Percentiles rank a stretch among this genome's conserved stretches.
Evolutionary conservation across 306 rosid genomes (phyloP).

Genomic region (Vicia sativa): DNA sequence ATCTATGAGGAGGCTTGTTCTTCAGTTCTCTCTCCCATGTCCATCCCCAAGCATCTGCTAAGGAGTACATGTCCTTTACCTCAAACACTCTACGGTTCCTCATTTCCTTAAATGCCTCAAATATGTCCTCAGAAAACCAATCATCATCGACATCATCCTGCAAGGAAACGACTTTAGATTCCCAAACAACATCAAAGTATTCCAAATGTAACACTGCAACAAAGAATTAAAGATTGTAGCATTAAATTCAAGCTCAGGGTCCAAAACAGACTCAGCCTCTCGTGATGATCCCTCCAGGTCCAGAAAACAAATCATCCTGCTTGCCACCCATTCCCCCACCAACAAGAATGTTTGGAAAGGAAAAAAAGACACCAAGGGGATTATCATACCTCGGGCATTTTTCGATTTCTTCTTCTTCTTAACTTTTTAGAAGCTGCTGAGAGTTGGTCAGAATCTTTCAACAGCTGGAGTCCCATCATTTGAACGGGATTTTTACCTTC

Average conservation of each 20-base stretch:
- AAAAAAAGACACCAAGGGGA: slow-evolving; percentile 21
- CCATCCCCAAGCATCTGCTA: slow-evolving; percentile 99
- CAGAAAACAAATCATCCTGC: slow-evolving; percentile 14
- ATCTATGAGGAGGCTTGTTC: slow-evolving; percentile 70
- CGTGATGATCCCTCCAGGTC: slow-evolving; percentile 17
- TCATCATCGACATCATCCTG: slow-evolving; percentile 91
- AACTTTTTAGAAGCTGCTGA: slow-evolving; percentile 66
- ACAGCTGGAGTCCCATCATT: slow-evolving; percentile 92
- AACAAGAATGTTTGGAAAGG: neutral
- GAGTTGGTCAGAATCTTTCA: slow-evolving; percentile 76
- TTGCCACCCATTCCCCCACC: slow-evolving; percentile 17
- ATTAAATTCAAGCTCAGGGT: slow-evolving; percentile 30
- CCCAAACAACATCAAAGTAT: slow-evolving; percentile 14
- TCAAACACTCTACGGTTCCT: slow-evolving; percentile 80
- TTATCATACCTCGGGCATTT: slow-evolving; percentile 60
- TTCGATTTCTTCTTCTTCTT: slow-evolving; percentile 48
- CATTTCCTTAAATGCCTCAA: slow-evolving; percentile 91
- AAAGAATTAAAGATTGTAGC: slow-evolving; percentile 25
- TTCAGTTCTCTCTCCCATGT: slow-evolving; percentile 85
- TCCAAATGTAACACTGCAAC: slow-evolving; percentile 33
- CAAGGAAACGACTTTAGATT: slow-evolving; percentile 30
- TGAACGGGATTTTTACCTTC: slow-evolving; percentile 87
- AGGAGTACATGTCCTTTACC: slow-evolving; percentile 90
- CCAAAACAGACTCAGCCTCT: slow-evolving; percentile 30
- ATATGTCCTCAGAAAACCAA: slow-evolving; percentile 87